These are phyloP conservation scores for Mortierella sp. DNA, from an alignment of 371 early-diverging fungal species.

Conservation along the genomic window DNA sequence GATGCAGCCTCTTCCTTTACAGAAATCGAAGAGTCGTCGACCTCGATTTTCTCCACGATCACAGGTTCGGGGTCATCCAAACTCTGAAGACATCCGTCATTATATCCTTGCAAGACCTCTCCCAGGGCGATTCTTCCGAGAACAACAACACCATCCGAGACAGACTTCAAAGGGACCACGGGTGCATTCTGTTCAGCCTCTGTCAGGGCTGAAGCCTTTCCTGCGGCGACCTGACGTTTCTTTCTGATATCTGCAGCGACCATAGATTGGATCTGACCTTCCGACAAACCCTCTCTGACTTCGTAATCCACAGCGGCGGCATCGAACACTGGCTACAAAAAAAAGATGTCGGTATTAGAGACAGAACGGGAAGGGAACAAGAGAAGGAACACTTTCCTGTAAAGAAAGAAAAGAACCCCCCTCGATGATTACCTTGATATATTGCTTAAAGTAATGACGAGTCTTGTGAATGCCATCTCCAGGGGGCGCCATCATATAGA, in stretches of 20 bases:
- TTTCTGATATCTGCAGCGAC: constrained; percentile 66
- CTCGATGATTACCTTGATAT: constrained; percentile 66
- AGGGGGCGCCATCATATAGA: constrained; percentile 73
- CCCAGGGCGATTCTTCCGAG: constrained; percentile 70
- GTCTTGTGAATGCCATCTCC: constrained; percentile 78
- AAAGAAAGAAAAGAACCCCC: background rate
- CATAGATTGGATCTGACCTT: constrained; percentile 66
- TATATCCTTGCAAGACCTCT: constrained; percentile 70
- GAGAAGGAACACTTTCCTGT: background rate
- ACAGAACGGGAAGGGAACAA: background rate
- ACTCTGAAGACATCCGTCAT: constrained; percentile 68
- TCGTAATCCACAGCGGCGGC: constrained; percentile 79
- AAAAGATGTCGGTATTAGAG: background rate
- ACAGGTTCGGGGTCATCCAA: constrained; percentile 54
- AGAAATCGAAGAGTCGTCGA: constrained; percentile 2
- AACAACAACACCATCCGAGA: constrained; percentile 68
- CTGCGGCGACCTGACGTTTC: constrained; percentile 60
- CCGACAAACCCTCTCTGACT: constrained; percentile 64
- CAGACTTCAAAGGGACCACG: constrained; percentile 35
- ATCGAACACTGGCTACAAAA: constrained; percentile 72
- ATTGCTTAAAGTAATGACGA: constrained; percentile 71
- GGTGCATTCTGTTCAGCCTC: constrained; percentile 26
- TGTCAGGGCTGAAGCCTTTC: constrained; percentile 33
- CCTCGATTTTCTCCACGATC: constrained; percentile 12
- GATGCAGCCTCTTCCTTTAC: constrained; percentile 14